Conservation (phyloP, 257 asterid species). For the Paraleonurus japonicus region DNA sequence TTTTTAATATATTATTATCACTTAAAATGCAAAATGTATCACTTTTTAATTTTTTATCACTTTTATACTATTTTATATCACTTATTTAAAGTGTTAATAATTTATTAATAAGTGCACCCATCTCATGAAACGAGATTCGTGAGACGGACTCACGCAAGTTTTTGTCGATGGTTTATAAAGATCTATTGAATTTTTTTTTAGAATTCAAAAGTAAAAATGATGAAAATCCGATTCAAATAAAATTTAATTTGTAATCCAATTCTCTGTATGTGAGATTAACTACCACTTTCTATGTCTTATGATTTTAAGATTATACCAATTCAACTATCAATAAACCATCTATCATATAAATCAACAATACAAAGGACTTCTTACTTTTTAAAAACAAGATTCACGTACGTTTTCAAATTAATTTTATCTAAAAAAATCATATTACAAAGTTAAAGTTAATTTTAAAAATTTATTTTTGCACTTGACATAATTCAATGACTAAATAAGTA, state of each 20-base stretch:
- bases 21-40: no score
- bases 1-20: no score
- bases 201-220: not conserved
- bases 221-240: not conserved
- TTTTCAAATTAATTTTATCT: not conserved
- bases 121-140: no score
- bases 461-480: not conserved
- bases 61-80: no score
- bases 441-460: no score
- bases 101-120: no score
- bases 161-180: no score
- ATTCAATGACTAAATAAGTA: not conserved
- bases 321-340: not conserved
- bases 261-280: slow-evolving; percentile 13
- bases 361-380: not conserved
- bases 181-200: not conserved
- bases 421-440: not conserved
- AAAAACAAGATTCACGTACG: not conserved
- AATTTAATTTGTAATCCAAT: not conserved
- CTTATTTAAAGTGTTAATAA: no score
- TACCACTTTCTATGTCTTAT: not conserved
- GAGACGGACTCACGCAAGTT: no score
- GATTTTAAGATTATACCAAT: not conserved
- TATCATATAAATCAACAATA: not conserved
- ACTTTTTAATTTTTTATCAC: no score